Percentiles rank a stretch among this genome's conserved stretches.
Conservation (phyloP, 83 land plant species). For the Isoetes engelmannii region DNA sequence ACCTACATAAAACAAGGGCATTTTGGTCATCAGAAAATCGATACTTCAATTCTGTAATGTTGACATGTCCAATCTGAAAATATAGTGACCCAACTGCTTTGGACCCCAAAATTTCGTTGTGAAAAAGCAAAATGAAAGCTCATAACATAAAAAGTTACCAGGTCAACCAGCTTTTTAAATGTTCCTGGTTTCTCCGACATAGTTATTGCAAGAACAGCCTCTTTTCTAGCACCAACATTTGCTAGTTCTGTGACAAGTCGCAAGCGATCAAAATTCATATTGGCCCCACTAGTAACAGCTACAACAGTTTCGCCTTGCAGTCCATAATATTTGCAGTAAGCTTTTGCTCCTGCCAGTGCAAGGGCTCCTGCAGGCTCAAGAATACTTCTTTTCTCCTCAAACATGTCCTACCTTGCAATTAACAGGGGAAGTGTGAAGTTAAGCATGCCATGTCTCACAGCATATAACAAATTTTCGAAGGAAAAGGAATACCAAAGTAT, state of each 20-base stretch:
- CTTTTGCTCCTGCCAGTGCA: constrained; percentile 88
- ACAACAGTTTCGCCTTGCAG: constrained; percentile 66
- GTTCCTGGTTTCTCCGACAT: constrained; percentile 62
- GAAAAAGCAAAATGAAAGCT: neutral
- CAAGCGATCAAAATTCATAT: constrained; percentile 88
- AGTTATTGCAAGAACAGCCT: constrained; percentile 71
- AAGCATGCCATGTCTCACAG: neutral
- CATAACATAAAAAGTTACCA: constrained; percentile 26
- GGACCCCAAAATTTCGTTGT: neutral
- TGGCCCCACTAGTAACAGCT: constrained; percentile 84
- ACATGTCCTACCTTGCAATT: constrained; percentile 98
- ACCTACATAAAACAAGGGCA: constrained; percentile 74
- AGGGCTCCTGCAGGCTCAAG: constrained; percentile 94
- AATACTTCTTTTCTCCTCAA: constrained; percentile 89
- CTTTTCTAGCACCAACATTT: constrained; percentile 64
- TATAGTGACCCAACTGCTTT: neutral
- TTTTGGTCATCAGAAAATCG: constrained; percentile 43
- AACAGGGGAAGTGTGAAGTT: no score
- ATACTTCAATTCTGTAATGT: constrained; percentile 81
- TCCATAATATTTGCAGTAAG: constrained; percentile 84
- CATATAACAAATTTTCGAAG: neutral
- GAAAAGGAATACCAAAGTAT: neutral
- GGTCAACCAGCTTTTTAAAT: constrained; percentile 49
- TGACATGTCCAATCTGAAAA: constrained; percentile 59
- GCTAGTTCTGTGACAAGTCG: constrained; percentile 78